These are phyloP conservation scores for Suhomyces emberorum DNA, from an alignment of 805 yeast genomes.

Conservation along the genomic window DNA sequence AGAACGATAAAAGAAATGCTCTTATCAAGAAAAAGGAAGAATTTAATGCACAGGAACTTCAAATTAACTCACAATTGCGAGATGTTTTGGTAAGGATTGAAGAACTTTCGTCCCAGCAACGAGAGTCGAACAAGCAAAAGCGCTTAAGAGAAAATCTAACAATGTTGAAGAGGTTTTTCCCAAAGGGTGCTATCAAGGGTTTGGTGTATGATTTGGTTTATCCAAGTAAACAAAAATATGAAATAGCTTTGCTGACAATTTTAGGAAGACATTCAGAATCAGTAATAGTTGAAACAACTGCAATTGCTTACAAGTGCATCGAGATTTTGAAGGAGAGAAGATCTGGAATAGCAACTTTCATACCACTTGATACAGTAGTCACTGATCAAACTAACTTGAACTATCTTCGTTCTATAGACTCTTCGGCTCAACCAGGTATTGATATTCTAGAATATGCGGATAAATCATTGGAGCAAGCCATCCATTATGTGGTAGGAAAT, in stretches of 20 bases:
- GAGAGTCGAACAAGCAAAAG: slow-evolving; percentile 71
- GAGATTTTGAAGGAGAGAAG: slow-evolving; percentile 79
- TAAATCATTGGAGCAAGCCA: slow-evolving; percentile 65
- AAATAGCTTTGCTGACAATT: slow-evolving; percentile 68
- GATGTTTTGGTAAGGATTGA: slow-evolving; percentile 59
- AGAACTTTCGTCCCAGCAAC: slow-evolving; percentile 69
- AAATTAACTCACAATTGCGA: slow-evolving; percentile 60
- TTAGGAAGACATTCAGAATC: slow-evolving; percentile 81
- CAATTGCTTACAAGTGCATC: slow-evolving; percentile 73
- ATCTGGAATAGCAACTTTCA: slow-evolving; percentile 79
- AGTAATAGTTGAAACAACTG: slow-evolving; percentile 70
- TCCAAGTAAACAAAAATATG: slow-evolving; percentile 71
- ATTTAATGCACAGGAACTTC: slow-evolving; percentile 47
- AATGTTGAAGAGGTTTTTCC: slow-evolving; percentile 66
- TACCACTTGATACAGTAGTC: slow-evolving; percentile 76
- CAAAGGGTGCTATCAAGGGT: slow-evolving; percentile 72
- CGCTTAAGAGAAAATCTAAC: slow-evolving; percentile 70
- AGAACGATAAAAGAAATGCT: slow-evolving; percentile 20
- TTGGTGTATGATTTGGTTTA: slow-evolving; percentile 74
- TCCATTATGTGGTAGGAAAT: slow-evolving; percentile 75
- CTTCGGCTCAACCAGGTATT: slow-evolving; percentile 59
- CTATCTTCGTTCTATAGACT: slow-evolving; percentile 50
- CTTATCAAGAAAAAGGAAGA: slow-evolving; percentile 36
- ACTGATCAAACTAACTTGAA: slow-evolving; percentile 52
- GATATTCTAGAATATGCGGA: slow-evolving; percentile 73